These are phyloP conservation scores for Quercus aquifolioides DNA, from an alignment of 306 rosid genomes.

Conservation along the genomic window DNA sequence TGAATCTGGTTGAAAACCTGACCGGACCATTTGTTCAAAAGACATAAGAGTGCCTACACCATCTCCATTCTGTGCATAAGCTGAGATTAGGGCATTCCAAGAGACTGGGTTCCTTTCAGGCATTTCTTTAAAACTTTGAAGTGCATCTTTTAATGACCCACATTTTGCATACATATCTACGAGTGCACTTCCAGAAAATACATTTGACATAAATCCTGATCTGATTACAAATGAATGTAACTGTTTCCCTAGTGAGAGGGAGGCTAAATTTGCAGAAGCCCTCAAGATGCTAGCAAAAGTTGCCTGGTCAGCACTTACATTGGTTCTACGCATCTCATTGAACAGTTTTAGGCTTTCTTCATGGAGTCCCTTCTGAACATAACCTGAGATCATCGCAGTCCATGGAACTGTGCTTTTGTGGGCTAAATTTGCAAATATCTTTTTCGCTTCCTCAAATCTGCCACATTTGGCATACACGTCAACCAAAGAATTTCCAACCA, in stretches of 20 bases:
- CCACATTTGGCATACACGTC: conserved; percentile 94
- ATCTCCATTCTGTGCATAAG: conserved; percentile 80
- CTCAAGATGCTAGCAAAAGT: conserved; percentile 76
- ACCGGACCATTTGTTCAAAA: conserved; percentile 64
- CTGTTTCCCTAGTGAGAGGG: conserved; percentile 67
- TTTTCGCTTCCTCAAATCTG: conserved; percentile 58
- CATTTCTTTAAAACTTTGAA: conserved; percentile 70
- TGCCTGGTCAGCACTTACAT: conserved; percentile 54
- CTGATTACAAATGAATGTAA: conserved; percentile 54
- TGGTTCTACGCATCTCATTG: conserved; percentile 58
- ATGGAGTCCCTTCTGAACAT: conserved; percentile 63
- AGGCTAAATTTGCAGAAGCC: conserved; percentile 74
- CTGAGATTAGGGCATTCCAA: conserved; percentile 88
- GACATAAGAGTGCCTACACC: conserved; percentile 54
- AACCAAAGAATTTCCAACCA: conserved; percentile 77
- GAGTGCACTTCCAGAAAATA: conserved; percentile 83
- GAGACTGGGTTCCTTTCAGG: conserved; percentile 72
- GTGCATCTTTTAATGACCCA: conserved; percentile 73
- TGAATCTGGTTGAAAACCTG: conserved; percentile 72
- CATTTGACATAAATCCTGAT: conserved; percentile 69
- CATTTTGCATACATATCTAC: conserved; percentile 96
- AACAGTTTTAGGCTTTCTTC: conserved; percentile 65
- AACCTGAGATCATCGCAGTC: conserved; percentile 83
- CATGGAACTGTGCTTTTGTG: conserved; percentile 72
- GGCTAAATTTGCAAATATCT: conserved; percentile 49